Base-by-base conservation (phyloP, 352 stramenopile species). In the Sclerospora graminicola region DNA sequence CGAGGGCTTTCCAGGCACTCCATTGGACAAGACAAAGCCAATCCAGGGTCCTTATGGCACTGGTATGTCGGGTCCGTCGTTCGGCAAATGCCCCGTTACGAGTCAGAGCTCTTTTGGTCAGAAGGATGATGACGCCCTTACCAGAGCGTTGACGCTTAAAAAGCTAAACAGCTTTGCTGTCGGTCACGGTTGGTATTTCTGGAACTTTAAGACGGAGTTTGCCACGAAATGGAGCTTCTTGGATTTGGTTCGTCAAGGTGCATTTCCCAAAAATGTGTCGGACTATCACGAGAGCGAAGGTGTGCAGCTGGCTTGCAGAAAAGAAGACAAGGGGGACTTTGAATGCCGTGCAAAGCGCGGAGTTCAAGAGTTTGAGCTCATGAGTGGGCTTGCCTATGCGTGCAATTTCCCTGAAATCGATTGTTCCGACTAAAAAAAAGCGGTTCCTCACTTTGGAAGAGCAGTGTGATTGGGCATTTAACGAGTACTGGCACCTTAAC, bases 201-300 rank as follows among this genome's bases (percentile, higher is more conserved):
- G 88, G 91, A 97, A 97, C 65, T 97, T 97, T 59, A 86, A 94
- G 51, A 97, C 88, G 0, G 89, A 97, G 57, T 63, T 97, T 16
- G 73, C 86, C 19, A 75, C 76, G 16, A 76, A 82, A 34, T 97
- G 89, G 91, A 89, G 83, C 31, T 97, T 96, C 48, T 64, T 97
- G 58, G 51, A 72, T 32, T 57, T 87, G 14, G 54, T 72, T 39
- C 69, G 68, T 24, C 20, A 67, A n/a, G 77, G 77, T 8, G 60
- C 55, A 10, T 82, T 89, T 56, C 77, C 77, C 8, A 84, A 85
- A 50, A 87, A 87, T 54, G 69, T 89, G 32, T 83, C 70, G 41
- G 47, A 65, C 45, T 89, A 86, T 54, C 49, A 57, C 20, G 60
- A 72, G 20, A 60, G 69, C 23, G 69, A 79, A 8, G 72, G 68